phyloP scores from a whole-genome alignment of 2,329 filamentous ascomycete genomes.

The Aureobasidium sp. region DNA sequence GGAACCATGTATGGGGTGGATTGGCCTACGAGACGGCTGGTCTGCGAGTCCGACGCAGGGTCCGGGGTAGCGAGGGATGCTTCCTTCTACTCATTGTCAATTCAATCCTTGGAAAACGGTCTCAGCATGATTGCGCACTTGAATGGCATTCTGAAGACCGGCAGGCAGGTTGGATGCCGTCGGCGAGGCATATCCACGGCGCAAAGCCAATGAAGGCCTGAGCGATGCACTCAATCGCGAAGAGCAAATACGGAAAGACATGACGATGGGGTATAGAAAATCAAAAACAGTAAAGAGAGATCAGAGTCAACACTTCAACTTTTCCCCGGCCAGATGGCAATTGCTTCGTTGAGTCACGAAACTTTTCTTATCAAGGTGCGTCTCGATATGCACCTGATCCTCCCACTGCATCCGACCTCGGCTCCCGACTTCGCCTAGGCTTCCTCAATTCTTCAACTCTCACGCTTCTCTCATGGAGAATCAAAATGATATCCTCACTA shows the following conservation, averaged over 20 bases:
- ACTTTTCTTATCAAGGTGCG: conserved; percentile 8
- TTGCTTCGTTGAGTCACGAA: conserved; percentile 3
- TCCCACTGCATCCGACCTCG: not conserved
- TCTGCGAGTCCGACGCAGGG: conserved; percentile 64
- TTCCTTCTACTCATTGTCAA: conserved; percentile 33
- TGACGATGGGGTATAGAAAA: conserved; percentile 1
- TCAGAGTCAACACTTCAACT: not conserved
- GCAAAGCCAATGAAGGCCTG: conserved; percentile 13
- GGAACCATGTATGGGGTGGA: conserved; percentile 87
- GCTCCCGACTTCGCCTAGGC: not conserved
- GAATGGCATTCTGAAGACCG: conserved; percentile 33
- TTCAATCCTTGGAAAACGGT: not conserved
- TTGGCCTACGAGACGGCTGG: conserved; percentile 63
- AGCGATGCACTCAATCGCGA: conserved; percentile 19
- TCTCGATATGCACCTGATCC: not conserved
- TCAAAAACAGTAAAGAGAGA: not conserved
- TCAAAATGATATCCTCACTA: too few relatives aligned
- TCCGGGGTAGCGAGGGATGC: conserved; percentile 58
- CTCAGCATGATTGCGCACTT: conserved; percentile 21
- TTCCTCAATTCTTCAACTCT: too few relatives aligned
- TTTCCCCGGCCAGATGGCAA: not conserved
- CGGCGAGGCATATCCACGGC: conserved; percentile 29
- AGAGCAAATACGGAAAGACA: conserved; percentile 19
- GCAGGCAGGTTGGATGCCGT: conserved; percentile 34
- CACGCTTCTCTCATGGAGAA: too few relatives aligned